phyloP scores from a whole-genome alignment of 2,329 filamentous ascomycete species.

The Ophiostoma sp. region DNA sequence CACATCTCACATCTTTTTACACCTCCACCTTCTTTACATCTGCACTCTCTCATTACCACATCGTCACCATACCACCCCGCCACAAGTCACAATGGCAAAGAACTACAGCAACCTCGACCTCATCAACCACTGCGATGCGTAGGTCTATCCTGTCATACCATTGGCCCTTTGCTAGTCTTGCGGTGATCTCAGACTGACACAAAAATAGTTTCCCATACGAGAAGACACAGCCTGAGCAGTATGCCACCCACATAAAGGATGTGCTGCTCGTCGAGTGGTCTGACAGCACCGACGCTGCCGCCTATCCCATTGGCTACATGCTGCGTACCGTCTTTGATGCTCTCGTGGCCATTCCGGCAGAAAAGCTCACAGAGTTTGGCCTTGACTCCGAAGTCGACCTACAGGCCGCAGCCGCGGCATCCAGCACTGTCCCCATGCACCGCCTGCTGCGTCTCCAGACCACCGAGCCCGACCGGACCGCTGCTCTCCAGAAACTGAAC shows the following conservation, averaged over 20 bases:
- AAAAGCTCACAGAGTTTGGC: slow-evolving; percentile 56
- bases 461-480: slow-evolving; percentile 64
- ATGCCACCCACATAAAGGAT: slow-evolving; percentile 56
- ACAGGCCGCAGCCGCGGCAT: slow-evolving; percentile 30
- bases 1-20: not conserved
- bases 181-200: not conserved
- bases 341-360: slow-evolving; percentile 54
- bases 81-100: slow-evolving; percentile 23
- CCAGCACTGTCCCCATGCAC: slow-evolving; percentile 65
- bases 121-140: slow-evolving; percentile 33
- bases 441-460: slow-evolving; percentile 56
- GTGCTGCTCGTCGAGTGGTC: slow-evolving; percentile 68
- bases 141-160: slow-evolving; percentile 17
- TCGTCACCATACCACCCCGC: not conserved
- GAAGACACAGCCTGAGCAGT: slow-evolving; percentile 57
- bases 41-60: not conserved
- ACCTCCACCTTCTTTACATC: not conserved
- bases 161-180: not conserved
- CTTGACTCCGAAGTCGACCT: slow-evolving; percentile 51
- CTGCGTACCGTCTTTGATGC: slow-evolving; percentile 51
- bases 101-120: slow-evolving; percentile 33
- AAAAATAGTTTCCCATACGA: slow-evolving; percentile 72
- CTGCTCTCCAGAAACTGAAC: slow-evolving; percentile 56
- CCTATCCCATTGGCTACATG: slow-evolving; percentile 61
- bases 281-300: slow-evolving; percentile 56